Conservation (phyloP, 306 rosid genomes). For the Lablab purpureus region DNA sequence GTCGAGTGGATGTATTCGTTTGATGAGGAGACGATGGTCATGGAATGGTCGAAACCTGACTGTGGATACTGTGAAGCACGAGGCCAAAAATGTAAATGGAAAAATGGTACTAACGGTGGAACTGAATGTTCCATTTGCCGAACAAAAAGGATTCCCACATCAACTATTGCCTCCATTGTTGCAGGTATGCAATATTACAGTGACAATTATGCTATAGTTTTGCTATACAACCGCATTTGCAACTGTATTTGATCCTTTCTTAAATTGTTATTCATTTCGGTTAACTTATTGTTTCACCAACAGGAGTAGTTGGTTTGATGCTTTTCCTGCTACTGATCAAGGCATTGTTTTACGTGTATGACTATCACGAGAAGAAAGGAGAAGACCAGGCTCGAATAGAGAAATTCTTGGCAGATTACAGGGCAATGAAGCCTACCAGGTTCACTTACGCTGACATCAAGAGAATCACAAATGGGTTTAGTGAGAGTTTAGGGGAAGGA, state of each 20-base stretch:
- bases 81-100: neutral
- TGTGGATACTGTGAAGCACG: too few species aligned
- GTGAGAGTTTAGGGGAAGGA: too few species aligned
- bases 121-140: neutral
- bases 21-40: too few species aligned
- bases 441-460: slow-evolving; percentile 48
- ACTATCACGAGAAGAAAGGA: neutral
- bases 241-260: neutral
- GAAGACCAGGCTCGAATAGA: slow-evolving; percentile 42
- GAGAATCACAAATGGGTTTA: slow-evolving; percentile 48
- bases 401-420: slow-evolving; percentile 43
- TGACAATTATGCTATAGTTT: neutral
- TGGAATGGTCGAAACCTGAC: too few species aligned
- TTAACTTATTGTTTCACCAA: neutral
- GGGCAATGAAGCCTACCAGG: slow-evolving; percentile 46
- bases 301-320: neutral
- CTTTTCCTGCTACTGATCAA: neutral
- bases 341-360: neutral
- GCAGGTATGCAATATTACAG: neutral
- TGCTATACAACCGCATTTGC: neutral
- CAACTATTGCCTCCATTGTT: neutral
- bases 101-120: neutral
- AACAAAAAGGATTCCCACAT: neutral
- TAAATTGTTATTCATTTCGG: neutral
- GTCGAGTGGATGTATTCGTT: too few species aligned